Conservation (phyloP, 768 basidiomycete species). For the Boletus edulis region DNA sequence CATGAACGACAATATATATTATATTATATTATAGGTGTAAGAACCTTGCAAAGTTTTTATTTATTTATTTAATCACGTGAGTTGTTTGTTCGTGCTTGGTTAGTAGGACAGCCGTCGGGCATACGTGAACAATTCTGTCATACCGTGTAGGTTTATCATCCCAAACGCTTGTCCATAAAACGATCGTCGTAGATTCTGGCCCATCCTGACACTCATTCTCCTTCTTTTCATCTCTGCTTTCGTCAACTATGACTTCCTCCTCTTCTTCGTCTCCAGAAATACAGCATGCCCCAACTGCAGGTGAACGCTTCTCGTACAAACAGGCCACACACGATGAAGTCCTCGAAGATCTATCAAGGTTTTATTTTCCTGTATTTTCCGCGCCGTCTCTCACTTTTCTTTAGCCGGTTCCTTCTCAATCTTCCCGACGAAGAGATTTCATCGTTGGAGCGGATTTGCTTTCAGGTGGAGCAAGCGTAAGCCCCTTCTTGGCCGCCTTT, state of each 20-base stretch:
- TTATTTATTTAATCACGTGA: conserved; percentile 7
- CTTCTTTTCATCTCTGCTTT: conserved; percentile 26
- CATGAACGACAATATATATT: conserved; percentile 10
- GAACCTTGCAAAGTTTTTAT: too few relatives aligned
- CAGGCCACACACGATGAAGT: conserved; percentile 81
- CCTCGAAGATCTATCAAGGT: conserved; percentile 90
- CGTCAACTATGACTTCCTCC: conserved; percentile 63
- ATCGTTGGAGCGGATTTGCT: conserved; percentile 91
- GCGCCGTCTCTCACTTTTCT: conserved; percentile 12
- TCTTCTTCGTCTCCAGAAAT: conserved; percentile 80
- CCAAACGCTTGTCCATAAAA: conserved; percentile 31
- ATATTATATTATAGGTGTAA: not conserved
- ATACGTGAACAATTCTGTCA: conserved; percentile 23
- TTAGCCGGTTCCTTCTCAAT: conserved; percentile 93
- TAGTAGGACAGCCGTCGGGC: conserved; percentile 8
- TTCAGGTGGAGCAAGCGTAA: conserved; percentile 99
- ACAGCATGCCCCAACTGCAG: conserved; percentile 42
- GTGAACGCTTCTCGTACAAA: conserved; percentile 56
- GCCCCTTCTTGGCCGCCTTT: conserved; percentile 32
- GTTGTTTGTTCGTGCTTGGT: conserved; percentile 26
- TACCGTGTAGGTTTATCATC: conserved; percentile 9
- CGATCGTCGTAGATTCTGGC: conserved; percentile 30
- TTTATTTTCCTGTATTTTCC: conserved; percentile 13
- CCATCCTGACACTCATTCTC: conserved; percentile 30
- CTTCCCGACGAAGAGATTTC: conserved; percentile 90